Evolutionary conservation across 1,284 basidiomycete genomes (phyloP), one percentile per base, ranked within the genome.

Genomic region (Cryptococcus jaspeensis): DNA sequence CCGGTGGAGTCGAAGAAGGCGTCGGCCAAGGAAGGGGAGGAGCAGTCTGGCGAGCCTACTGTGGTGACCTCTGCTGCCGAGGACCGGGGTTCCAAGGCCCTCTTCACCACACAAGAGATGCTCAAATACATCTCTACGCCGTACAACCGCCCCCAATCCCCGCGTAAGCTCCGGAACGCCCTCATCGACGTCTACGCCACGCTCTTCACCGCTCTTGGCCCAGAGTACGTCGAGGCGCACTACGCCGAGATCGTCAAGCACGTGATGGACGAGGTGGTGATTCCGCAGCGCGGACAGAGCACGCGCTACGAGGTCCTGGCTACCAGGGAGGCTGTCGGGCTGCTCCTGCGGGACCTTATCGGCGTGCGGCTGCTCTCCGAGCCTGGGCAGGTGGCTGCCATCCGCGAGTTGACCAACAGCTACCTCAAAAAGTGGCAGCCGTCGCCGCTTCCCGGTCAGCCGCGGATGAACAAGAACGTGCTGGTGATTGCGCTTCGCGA

Each of bases 171-270:
- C 1, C 84, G 88, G 22, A 86, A 91, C 40, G 92, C 91, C 5
- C 83, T 98, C 36, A 87, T 97, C 70, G 91, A 96, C 66, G 87
- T 92, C 63, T 98, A 98, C 69, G 84, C 86, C 2, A 84, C 88
- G 0, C 78, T 96, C 1, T 82, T 98, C 55, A 84, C 83, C 0
- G 81, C 83, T 7, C 85, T 98, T 5, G 95, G 93, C 0, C 61
- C 86, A 0, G 73, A 78, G 0, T 99, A 91, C 75, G 85, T 92
- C 42, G 93, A 97, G 72, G 74, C 79, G 28, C 89, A 95, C 72
- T 99, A 96, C 67, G 80, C 84, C 11, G 81, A 87, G 38, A 84
- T 98, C 55, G 82, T 92, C 37, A 80, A 80, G 38, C 94, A 99
- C 73, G 77, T 98, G 55, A 82, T 90, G 77, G 80, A 77, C 11